Conservation (phyloP, 768 basidiomycete genomes). For the Psilocybe cubensis region DNA sequence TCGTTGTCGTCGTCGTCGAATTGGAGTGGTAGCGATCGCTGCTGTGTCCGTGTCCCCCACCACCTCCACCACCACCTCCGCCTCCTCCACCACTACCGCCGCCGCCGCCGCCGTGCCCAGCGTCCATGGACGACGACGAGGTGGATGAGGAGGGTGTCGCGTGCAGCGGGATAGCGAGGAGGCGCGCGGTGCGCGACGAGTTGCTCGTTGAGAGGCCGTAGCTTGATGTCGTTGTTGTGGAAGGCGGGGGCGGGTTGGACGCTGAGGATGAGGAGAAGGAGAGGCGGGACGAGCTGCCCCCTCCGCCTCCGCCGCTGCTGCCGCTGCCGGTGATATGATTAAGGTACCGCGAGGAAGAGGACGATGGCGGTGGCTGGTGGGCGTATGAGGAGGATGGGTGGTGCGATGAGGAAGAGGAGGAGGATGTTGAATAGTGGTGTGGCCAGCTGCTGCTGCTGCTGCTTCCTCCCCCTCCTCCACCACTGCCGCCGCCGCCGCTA, state of each 20-base stretch:
- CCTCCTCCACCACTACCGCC: no score
- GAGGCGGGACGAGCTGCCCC: neutral
- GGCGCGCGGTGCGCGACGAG: slow-evolving; percentile 5
- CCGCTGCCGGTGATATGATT: slow-evolving; percentile 2
- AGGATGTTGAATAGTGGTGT: neutral
- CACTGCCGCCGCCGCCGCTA: neutral
- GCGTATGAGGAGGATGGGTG: neutral
- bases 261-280: neutral
- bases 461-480: neutral
- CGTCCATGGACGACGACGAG: slow-evolving; percentile 15
- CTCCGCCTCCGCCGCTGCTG: neutral
- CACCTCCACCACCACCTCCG: no score
- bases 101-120: neutral
- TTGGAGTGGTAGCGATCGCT: neutral
- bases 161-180: slow-evolving; percentile 12
- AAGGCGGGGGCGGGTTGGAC: neutral
- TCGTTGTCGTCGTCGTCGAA: no score
- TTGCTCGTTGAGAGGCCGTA: neutral
- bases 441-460: neutral
- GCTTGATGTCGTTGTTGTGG: slow-evolving; percentile 2
- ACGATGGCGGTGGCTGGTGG: neutral
- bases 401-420: neutral
- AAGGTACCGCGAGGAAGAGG: slow-evolving; percentile 6
- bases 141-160: slow-evolving; percentile 10
- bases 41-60: no score